Percentiles rank a stretch among this genome's conserved stretches.
Evolutionary conservation across 768 basidiomycete genomes (phyloP).

Genomic region (Calocybe gangraenosa): DNA sequence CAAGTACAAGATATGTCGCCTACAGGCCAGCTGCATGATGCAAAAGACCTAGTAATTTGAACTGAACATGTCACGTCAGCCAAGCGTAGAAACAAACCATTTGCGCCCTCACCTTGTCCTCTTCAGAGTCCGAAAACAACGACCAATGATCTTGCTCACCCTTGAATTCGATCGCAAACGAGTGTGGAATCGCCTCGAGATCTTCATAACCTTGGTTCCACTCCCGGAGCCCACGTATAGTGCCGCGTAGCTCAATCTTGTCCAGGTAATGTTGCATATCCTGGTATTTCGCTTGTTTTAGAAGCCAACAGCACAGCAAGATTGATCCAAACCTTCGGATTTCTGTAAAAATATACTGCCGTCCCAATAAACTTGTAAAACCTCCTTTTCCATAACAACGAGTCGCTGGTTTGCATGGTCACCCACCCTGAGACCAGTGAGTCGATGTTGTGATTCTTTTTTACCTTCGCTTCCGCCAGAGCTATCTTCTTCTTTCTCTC

Average conservation of each 20-base stretch:
- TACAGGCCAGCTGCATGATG: constrained; percentile 40
- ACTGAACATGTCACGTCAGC: constrained; percentile 24
- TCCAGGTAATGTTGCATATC: constrained; percentile 35
- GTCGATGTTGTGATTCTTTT: constrained; percentile 29
- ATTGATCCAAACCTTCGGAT: constrained; percentile 37
- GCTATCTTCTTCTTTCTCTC: constrained; percentile 45
- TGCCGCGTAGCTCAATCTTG: constrained; percentile 42
- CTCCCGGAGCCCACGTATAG: constrained; percentile 46
- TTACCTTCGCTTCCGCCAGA: constrained; percentile 39
- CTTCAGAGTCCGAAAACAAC: constrained; percentile 58
- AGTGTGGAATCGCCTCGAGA: constrained; percentile 58
- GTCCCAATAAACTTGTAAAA: constrained; percentile 53
- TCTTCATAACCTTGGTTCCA: constrained; percentile 70
- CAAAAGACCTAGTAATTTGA: constrained; percentile 43
- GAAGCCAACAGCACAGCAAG: too few relatives aligned
- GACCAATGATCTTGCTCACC: constrained; percentile 46
- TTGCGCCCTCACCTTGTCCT: constrained; percentile 47
- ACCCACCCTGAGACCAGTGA: constrained; percentile 51
- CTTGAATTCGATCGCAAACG: constrained; percentile 62
- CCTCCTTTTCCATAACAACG: constrained; percentile 59
- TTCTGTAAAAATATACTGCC: constrained; percentile 45
- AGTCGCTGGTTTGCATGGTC: constrained; percentile 52
- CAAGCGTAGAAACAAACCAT: constrained; percentile 1
- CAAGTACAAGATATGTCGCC: constrained; percentile 6
- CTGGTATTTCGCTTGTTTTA: constrained; percentile 28